A percentile compares a stretch with the other conserved stretches of the same genome.
Evolutionary conservation across 164 flowering plant species (phyloP).

Genomic region (Liriodendron chinense): DNA sequence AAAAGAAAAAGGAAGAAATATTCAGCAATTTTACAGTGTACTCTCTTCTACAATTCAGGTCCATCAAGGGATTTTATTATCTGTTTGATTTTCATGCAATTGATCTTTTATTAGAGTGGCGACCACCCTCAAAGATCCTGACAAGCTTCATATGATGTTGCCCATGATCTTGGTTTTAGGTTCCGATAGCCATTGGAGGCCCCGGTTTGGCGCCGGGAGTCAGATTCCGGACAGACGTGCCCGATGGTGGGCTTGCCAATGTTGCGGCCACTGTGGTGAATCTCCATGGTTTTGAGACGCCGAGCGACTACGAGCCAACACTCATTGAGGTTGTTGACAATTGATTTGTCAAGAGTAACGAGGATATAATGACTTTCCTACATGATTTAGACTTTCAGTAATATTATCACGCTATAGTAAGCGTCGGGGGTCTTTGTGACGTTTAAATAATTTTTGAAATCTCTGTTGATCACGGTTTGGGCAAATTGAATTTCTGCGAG

Average conservation of each 20-base stretch:
- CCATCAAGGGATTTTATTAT: too few relatives aligned
- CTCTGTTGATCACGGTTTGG: not conserved
- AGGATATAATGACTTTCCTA: not conserved
- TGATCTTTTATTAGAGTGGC: not conserved
- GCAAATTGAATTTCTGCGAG: not conserved
- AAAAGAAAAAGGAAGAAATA: too few relatives aligned
- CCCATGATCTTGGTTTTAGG: constrained; percentile 35
- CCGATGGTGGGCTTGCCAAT: constrained; percentile 81
- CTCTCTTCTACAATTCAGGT: too few relatives aligned
- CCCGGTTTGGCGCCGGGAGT: constrained; percentile 79
- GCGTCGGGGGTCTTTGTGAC: not conserved
- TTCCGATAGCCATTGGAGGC: constrained; percentile 98
- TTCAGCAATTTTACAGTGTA: too few relatives aligned
- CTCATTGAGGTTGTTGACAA: constrained; percentile 75
- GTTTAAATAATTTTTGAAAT: not conserved
- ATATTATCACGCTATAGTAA: not conserved
- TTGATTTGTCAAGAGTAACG: constrained; percentile 1
- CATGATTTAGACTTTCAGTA: not conserved
- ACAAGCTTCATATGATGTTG: not conserved
- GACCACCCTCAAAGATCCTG: not conserved
- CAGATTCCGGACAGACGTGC: constrained; percentile 75
- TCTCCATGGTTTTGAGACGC: constrained; percentile 88
- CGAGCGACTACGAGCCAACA: constrained; percentile 84
- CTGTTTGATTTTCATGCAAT: not conserved
- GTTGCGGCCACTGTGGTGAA: constrained; percentile 97